Conservation (phyloP, 129 eudicot genomes). For the Deinandra increscens region DNA sequence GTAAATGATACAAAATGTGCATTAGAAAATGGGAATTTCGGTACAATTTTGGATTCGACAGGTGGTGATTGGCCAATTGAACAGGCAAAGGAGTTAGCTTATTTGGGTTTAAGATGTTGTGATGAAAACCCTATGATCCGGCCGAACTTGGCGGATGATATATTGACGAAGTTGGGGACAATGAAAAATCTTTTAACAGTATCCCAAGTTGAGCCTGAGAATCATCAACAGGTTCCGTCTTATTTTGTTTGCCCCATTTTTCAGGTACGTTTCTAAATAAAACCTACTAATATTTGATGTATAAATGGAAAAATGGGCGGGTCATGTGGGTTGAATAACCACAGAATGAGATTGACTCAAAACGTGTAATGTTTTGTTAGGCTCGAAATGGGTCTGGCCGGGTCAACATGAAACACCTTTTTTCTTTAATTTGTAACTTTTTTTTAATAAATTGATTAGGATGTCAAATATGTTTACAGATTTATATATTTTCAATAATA, state of each 20-base stretch:
- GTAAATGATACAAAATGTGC: constrained; percentile 64
- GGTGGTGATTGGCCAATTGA: constrained; percentile 89
- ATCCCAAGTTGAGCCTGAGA: constrained; percentile 41
- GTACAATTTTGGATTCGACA: constrained; percentile 50
- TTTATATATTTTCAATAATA: background rate
- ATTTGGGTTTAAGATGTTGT: constrained; percentile 67
- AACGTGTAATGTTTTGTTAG: background rate
- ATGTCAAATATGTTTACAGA: background rate
- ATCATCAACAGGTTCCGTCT: constrained; percentile 51
- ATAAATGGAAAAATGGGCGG: background rate
- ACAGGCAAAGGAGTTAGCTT: constrained; percentile 48
- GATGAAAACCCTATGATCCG: constrained; percentile 42
- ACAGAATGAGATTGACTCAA: background rate
- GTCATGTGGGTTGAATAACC: background rate
- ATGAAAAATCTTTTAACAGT: constrained; percentile 37
- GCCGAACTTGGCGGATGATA: constrained; percentile 53
- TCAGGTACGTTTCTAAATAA: constrained; percentile 53
- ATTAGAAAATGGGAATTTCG: constrained; percentile 48
- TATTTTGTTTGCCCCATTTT: constrained; percentile 88
- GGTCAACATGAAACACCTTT: background rate
- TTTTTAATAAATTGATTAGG: background rate
- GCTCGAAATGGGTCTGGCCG: background rate
- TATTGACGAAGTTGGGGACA: constrained; percentile 53
- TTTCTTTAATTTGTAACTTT: background rate
- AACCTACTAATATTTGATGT: background rate